phyloP scores from a whole-genome alignment of 768 basidiomycete species.

The Lentinula aciculospora region DNA sequence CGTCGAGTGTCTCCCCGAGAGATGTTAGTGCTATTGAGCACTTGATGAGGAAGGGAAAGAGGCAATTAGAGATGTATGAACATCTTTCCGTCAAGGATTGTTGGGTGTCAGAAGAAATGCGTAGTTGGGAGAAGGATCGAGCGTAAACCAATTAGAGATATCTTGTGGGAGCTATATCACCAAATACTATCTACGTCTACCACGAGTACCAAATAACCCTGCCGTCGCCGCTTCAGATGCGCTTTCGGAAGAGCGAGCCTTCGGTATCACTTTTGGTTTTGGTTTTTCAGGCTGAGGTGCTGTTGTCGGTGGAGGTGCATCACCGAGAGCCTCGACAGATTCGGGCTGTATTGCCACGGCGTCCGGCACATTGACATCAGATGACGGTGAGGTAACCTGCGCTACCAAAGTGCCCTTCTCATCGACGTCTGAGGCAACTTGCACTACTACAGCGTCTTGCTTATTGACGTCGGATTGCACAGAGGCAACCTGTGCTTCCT shows the following conservation, averaged over 20 bases:
- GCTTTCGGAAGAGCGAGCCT: constrained; percentile 5
- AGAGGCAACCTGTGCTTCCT: neutral
- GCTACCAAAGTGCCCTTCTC: too few relatives aligned
- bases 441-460: too few relatives aligned
- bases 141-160: neutral
- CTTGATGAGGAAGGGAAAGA: constrained; percentile 59
- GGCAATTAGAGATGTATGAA: constrained; percentile 70
- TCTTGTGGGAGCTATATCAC: neutral
- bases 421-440: too few relatives aligned
- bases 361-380: constrained; percentile 18
- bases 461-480: neutral
- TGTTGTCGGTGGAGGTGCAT: neutral
- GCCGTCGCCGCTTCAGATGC: constrained; percentile 17
- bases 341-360: constrained; percentile 13
- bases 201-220: constrained; percentile 16
- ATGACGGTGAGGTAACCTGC: too few relatives aligned
- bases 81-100: constrained; percentile 64
- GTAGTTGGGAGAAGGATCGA: constrained; percentile 46
- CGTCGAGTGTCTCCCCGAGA: constrained; percentile 53
- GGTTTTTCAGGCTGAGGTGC: neutral
- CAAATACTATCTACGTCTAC: neutral
- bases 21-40: constrained; percentile 71
- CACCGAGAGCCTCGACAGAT: neutral
- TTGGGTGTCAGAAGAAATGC: constrained; percentile 68
- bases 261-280: neutral